Evolutionary conservation across 768 basidiomycete genomes (phyloP).

Genomic region (Calocera cornea): DNA sequence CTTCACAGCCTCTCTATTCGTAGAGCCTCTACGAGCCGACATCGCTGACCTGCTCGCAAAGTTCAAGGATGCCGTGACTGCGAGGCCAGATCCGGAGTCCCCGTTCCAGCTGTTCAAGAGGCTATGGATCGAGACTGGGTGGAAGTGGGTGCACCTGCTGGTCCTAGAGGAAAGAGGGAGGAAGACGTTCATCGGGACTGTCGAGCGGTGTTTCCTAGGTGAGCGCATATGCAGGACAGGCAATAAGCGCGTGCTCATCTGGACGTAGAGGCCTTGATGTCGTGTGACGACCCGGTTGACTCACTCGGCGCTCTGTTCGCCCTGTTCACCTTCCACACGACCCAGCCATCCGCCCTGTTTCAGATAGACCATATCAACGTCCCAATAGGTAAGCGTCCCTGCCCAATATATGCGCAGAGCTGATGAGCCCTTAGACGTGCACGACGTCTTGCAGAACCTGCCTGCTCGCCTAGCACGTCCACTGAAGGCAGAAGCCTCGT

Average conservation of each 20-base stretch:
- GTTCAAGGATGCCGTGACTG: constrained; percentile 39
- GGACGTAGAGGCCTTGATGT: constrained; percentile 38
- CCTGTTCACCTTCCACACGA: constrained; percentile 52
- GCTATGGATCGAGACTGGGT: constrained; percentile 53
- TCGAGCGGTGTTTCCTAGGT: constrained; percentile 57
- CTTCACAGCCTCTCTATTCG: constrained; percentile 66
- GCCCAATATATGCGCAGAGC: background rate
- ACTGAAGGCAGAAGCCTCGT: background rate
- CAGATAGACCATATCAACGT: background rate
- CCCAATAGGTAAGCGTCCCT: background rate
- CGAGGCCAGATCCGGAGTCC: constrained; percentile 16
- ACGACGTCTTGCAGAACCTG: background rate
- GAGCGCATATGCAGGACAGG: constrained; percentile 14
- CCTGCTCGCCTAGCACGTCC: background rate
- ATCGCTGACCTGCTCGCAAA: constrained; percentile 38
- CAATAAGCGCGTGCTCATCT: background rate
- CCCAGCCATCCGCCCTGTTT: constrained; percentile 40
- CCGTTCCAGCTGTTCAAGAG: constrained; percentile 62
- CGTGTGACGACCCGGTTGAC: constrained; percentile 39
- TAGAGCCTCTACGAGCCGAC: constrained; percentile 51
- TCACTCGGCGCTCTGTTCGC: constrained; percentile 52
- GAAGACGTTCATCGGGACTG: constrained; percentile 45
- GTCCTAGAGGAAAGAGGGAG: constrained; percentile 55
- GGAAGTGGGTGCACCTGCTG: constrained; percentile 65
- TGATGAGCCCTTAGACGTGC: background rate